Evolutionary conservation across 1,284 basidiomycete genomes (phyloP).

Genomic region (Cryptococcus sp.): DNA sequence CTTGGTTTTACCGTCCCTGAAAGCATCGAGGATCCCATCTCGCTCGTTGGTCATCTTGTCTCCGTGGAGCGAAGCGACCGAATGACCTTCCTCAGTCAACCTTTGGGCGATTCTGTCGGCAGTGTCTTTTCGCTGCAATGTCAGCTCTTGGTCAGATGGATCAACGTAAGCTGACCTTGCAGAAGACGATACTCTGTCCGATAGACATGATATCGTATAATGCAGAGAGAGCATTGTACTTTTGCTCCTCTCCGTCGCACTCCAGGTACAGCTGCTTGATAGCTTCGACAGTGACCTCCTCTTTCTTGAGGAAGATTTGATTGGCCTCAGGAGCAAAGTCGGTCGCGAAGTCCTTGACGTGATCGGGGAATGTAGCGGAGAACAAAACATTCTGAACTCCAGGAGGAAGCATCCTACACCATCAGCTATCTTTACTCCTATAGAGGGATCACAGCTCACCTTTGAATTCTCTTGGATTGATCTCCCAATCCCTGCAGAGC

Average conservation of each 20-base stretch:
- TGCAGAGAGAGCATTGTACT: slow-evolving; percentile 92
- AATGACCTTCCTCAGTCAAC: slow-evolving; percentile 91
- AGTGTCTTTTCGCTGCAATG: slow-evolving; percentile 69
- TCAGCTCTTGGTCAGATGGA: neutral
- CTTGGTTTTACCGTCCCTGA: slow-evolving; percentile 93
- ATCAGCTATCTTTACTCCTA: slow-evolving; percentile 9
- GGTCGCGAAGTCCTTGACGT: slow-evolving; percentile 81
- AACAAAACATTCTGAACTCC: slow-evolving; percentile 86
- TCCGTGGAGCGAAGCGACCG: slow-evolving; percentile 93
- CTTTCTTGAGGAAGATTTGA: slow-evolving; percentile 91
- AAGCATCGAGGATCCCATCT: slow-evolving; percentile 88
- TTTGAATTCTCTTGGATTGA: slow-evolving; percentile 91
- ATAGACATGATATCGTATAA: slow-evolving; percentile 89
- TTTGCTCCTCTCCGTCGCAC: slow-evolving; percentile 79
- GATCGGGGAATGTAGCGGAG: slow-evolving; percentile 95
- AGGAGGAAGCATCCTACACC: slow-evolving; percentile 37
- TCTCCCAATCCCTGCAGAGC: slow-evolving; percentile 95
- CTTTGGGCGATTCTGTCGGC: slow-evolving; percentile 88
- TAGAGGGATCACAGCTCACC: slow-evolving; percentile 54
- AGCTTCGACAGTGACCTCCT: slow-evolving; percentile 88
- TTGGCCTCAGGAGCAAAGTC: slow-evolving; percentile 93
- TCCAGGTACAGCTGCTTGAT: slow-evolving; percentile 99
- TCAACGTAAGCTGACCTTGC: slow-evolving; percentile 58
- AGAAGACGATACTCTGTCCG: slow-evolving; percentile 97
- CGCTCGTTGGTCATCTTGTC: slow-evolving; percentile 85